Evolutionary conservation across 129 eudicot genomes (phyloP), one percentile per base, ranked within the genome.

Genomic region (Lactuca sativa): DNA sequence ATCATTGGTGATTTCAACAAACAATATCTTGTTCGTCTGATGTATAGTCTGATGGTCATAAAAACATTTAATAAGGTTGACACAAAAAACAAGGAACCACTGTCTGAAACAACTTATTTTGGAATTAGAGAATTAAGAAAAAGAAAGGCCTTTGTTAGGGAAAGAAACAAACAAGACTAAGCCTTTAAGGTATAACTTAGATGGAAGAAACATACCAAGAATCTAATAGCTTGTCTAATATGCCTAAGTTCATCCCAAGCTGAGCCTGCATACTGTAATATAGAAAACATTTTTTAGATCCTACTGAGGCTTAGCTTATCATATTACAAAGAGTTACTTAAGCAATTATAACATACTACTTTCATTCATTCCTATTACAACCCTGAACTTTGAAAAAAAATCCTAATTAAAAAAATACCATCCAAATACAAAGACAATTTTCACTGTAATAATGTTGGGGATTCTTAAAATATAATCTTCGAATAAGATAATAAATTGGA

Each of bases 201-300:
- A 33, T 38, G 67, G 48, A 63, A 16, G 34, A 64, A 54, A 79
- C 73, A 49, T 85, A 87, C 98, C 92, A 92, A 78, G 87, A 92
- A 92, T 18, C 98, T 96, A 83, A 92, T 95, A 68, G 95, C 89
- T 71, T 92, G 98, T 77, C 98, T 83, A 31, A 92, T 89, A 64
- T 92, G 98, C 86, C 86, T 89, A 54, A 92, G 89, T 70, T 92
- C 98, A 67, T 92, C 98, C 96, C 98, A 92, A 53, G 98, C 83
- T 31, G 86, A 74, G 73, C 98, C 95, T 12, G 96, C 91, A 83
- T 92, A 92, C 98, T 92, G 89, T 63, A 77, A 79, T 32, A 77
- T 48, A 67, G 34, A 70, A 72, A 72, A n/a, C 1, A 58, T 31
- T 16, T 52, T 61, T 33, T 31, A n/a, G 52, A 21, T 9, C 9